A percentile compares a stretch with the other conserved stretches of the same genome.
These are phyloP conservation scores for Rhizophlyctis rosea DNA, from an alignment of 192 early-diverging fungal genomes.

Conservation along the genomic window DNA sequence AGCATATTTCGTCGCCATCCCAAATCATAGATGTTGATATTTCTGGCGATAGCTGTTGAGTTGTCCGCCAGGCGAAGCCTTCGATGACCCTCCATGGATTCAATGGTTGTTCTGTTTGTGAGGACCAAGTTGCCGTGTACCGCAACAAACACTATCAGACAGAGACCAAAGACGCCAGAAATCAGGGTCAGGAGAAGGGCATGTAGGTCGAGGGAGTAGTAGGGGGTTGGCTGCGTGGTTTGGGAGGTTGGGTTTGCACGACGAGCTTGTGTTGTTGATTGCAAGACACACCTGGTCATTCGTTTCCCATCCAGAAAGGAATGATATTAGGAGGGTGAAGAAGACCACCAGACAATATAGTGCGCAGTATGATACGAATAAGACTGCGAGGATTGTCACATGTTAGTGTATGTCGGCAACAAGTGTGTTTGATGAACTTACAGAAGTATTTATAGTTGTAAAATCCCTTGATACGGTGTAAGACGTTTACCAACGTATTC, in stretches of 20 bases:
- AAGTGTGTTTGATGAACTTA: slow-evolving; percentile 12
- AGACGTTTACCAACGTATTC: background rate
- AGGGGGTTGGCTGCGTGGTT: too few relatives aligned
- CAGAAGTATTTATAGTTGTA: slow-evolving; percentile 49
- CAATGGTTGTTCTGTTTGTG: slow-evolving; percentile 46
- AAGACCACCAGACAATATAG: slow-evolving; percentile 41
- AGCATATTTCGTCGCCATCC: slow-evolving; percentile 32
- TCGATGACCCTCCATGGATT: slow-evolving; percentile 37
- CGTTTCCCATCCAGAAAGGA: slow-evolving; percentile 6
- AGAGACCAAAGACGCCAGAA: slow-evolving; percentile 38
- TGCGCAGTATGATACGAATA: slow-evolving; percentile 35
- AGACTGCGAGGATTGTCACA: slow-evolving; percentile 8
- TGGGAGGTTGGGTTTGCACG: slow-evolving; percentile 1
- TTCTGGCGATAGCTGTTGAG: slow-evolving; percentile 7
- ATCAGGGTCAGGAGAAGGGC: slow-evolving; percentile 30
- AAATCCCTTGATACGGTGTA: slow-evolving; percentile 26
- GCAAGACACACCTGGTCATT: background rate
- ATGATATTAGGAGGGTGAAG: slow-evolving; percentile 8
- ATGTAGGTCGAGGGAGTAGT: slow-evolving; percentile 37
- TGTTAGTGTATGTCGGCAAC: background rate
- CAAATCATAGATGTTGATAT: slow-evolving; percentile 38
- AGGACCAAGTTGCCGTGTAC: slow-evolving; percentile 36
- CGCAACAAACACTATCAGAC: slow-evolving; percentile 33
- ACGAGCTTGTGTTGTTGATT: too few relatives aligned
- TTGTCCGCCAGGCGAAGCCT: slow-evolving; percentile 17